Conservation (phyloP, 192 early-diverging fungal species). For the Geranomyces michiganensis region DNA sequence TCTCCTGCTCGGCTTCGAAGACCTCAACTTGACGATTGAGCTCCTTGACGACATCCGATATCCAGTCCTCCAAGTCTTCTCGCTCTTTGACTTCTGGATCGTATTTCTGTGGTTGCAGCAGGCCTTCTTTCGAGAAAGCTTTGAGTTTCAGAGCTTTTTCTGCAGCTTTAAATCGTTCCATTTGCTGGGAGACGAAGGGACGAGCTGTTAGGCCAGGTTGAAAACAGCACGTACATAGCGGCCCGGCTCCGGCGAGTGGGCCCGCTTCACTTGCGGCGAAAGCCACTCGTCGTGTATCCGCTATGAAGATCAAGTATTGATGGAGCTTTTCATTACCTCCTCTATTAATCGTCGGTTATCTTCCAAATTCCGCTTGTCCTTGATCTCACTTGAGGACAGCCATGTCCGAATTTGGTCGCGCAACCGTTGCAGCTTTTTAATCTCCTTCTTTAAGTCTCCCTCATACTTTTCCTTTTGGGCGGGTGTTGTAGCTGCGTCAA, state of each 20-base stretch:
- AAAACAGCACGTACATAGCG: no score
- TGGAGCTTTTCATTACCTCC: slow-evolving; percentile 45
- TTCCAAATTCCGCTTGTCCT: slow-evolving; percentile 88
- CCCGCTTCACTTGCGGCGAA: no score
- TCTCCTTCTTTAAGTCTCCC: slow-evolving; percentile 95
- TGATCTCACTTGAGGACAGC: slow-evolving; percentile 92
- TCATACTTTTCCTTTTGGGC: slow-evolving; percentile 98
- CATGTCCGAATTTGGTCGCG: slow-evolving; percentile 99
- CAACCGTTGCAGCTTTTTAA: slow-evolving; percentile 95
- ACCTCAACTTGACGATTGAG: slow-evolving; percentile 88
- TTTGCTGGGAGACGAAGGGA: slow-evolving; percentile 67
- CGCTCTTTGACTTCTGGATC: slow-evolving; percentile 96
- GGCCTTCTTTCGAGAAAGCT: slow-evolving; percentile 95
- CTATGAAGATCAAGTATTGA: no score
- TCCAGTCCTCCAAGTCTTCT: slow-evolving; percentile 80
- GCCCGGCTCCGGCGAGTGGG: no score
- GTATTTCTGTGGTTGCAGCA: slow-evolving; percentile 74
- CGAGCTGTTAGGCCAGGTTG: neutral
- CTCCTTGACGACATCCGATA: slow-evolving; percentile 80
- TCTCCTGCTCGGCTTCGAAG: slow-evolving; percentile 90
- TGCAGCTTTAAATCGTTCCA: slow-evolving; percentile 97
- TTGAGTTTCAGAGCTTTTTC: slow-evolving; percentile 99
- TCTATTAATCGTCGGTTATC: slow-evolving; percentile 96
- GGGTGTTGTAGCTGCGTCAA: slow-evolving; percentile 74
- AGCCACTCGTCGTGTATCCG: no score